These are phyloP conservation scores for Huntiella savannae DNA, from an alignment of 2,329 filamentous ascomycete genomes.

Conservation along the genomic window DNA sequence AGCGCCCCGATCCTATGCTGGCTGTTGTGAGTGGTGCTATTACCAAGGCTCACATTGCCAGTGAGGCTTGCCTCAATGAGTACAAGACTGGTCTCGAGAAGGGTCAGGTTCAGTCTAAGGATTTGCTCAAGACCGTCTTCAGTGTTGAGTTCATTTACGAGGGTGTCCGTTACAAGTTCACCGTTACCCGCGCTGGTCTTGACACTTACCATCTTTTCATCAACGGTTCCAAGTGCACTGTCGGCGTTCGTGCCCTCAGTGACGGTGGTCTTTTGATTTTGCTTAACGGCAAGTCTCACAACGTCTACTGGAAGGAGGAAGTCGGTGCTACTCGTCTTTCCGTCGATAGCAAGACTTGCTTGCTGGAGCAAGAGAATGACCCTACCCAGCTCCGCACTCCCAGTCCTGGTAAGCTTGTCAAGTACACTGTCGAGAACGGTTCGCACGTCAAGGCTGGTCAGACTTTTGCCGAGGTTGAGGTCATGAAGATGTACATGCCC, in stretches of 20 bases:
- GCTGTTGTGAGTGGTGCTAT: conserved; percentile 92
- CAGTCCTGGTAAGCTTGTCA: conserved; percentile 92
- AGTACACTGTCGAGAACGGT: conserved; percentile 91
- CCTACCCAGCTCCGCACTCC: conserved; percentile 90
- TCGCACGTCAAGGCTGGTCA: conserved; percentile 83
- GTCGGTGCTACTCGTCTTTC: conserved; percentile 88
- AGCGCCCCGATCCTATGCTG: conserved; percentile 80
- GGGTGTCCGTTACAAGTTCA: conserved; percentile 92
- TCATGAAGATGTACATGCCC: conserved; percentile 99
- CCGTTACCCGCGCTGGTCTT: conserved; percentile 72
- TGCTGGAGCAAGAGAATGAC: conserved; percentile 97
- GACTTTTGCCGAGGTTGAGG: conserved; percentile 89
- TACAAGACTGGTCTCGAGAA: conserved; percentile 83
- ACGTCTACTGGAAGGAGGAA: conserved; percentile 99
- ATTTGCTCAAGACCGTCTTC: conserved; percentile 94
- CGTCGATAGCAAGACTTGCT: conserved; percentile 92
- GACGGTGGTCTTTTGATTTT: conserved; percentile 88
- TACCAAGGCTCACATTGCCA: conserved; percentile 87
- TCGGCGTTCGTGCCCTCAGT: conserved; percentile 79
- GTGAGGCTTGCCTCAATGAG: conserved; percentile 70
- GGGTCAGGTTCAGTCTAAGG: conserved; percentile 91
- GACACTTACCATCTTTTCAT: conserved; percentile 98
- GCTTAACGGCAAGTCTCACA: conserved; percentile 84
- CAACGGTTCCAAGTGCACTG: conserved; percentile 90
- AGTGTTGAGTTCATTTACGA: conserved; percentile 98